Base-by-base conservation (phyloP, 73 alveolate genomes). In the Effrenium voratum region DNA sequence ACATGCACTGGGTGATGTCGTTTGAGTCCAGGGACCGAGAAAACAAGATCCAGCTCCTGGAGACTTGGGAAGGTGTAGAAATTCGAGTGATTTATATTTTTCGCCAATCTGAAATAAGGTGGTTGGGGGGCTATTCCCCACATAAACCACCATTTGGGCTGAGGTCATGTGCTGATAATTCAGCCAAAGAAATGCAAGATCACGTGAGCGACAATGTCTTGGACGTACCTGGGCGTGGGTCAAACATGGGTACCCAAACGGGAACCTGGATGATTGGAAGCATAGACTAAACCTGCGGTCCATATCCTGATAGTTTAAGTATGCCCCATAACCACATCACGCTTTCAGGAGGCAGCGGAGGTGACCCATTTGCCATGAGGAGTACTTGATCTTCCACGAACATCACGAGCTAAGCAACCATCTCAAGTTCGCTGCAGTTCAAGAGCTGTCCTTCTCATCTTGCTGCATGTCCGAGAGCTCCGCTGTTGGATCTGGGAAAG, bases 1-100 rank as follows among this genome's bases (percentile, higher is more conserved):
- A n/a, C n/a, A n/a, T n/a, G n/a, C n/a, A n/a, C n/a, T n/a, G n/a
- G n/a, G n/a, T n/a, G n/a, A n/a, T n/a, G n/a, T n/a, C n/a, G 60
- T 0, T 15, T 47, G 57, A 76, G 87, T 19, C 87, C 57, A 34
- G 87, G 87, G 26, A 76, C 59, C 36, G 87, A 76, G 59, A 76
- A 43, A n/a, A 76, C 87, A 55, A 76, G 45, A 38, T 76, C 87
- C 87, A 76, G 43, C 22, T 76, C 87, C 87, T 76, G 87, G 63
- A 19, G 8, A 19, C 19, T 52, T 19, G 63, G 63, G n/a, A n/a
- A n/a, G n/a, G n/a, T n/a, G n/a, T n/a, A n/a, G n/a, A n/a, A n/a
- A n/a, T n/a, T n/a, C n/a, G n/a, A n/a, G n/a, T n/a, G n/a, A n/a
- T n/a, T n/a, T n/a, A n/a, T n/a, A n/a, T n/a, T n/a, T n/a, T n/a